Base-by-base conservation (phyloP, 1,139 yeast genomes). In the Debaryomyces psychrophilus region DNA sequence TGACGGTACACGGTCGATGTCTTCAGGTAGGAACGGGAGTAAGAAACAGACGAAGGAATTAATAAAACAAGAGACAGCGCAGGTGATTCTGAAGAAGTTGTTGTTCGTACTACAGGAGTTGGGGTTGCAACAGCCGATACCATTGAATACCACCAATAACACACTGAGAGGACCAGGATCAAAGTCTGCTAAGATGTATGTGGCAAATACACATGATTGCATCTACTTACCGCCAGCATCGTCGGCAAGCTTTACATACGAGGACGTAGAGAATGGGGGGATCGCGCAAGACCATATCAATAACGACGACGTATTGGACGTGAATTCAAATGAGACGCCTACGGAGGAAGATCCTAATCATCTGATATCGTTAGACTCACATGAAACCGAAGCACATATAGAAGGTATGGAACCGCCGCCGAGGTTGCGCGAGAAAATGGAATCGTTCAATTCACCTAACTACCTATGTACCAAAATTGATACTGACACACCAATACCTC, bases 261-360 rank as follows among this genome's bases (percentile, higher is more conserved):
- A 73, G 49, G 80, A 75, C 48, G 75, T 65, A 11, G 79, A 73
- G 49, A 71, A 71, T 52, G 79, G 73, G 6, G 71, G 72, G 1
- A 58, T 55, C 6, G 54, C 56, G 4, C 40, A 40, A 26, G 40
- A 33, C 25, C 35, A 18, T 23, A 47, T 38, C 11, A 49, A 44
- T 12, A 23, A 40, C 18, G 47, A 45, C 2, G 47, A 45, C 2
- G 46, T 41, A 3, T 44, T 37, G 22, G 43, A 47, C n/a, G 39
- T 41, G 12, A 47, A 40, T 2, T 37, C 39, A 2, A 41, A 23
- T 35, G 36, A 4, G 2, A 4, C 6, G 8, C 25, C 36, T 17
- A 14, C 4, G 15, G 12, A 17, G 14, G 20, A 12, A 18, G 27
- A 7, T n/a, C n/a, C 35, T 4, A n/a, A 8, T 18, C 15, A 17